phyloP scores from a whole-genome alignment of 2,329 filamentous ascomycete species.

The Penicillium brevicompactum region DNA sequence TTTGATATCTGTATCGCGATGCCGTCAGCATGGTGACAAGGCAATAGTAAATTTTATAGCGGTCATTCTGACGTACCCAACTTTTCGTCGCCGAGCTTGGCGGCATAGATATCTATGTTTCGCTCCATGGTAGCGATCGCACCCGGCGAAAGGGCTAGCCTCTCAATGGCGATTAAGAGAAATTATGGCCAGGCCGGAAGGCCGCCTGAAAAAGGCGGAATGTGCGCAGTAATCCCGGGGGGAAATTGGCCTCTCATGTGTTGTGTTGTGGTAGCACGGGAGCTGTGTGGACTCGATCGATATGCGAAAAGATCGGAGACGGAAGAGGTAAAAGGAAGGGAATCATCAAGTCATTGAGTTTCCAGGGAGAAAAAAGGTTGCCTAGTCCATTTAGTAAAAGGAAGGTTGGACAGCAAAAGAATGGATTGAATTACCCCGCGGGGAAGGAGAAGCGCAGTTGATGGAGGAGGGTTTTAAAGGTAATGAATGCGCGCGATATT shows the following conservation, averaged over 20 bases:
- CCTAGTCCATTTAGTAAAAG: conserved; percentile 15
- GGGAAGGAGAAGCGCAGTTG: conserved; percentile 15
- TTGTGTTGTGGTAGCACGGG: conserved; percentile 24
- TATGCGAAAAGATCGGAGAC: conserved; percentile 30
- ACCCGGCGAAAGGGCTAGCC: conserved; percentile 25
- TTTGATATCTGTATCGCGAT: conserved; percentile 66
- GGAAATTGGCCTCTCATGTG: conserved; percentile 32
- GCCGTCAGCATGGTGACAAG: not conserved
- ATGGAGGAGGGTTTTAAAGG: conserved; percentile 24
- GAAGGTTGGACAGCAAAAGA: conserved; percentile 18
- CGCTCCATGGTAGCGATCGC: conserved; percentile 42
- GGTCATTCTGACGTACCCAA: conserved; percentile 43
- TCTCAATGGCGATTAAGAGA: conserved; percentile 20
- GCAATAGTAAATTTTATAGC: not conserved
- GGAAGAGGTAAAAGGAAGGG: conserved; percentile 15
- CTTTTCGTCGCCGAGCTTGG: conserved; percentile 51
- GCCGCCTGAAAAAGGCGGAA: conserved; percentile 36
- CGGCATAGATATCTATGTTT: conserved; percentile 53
- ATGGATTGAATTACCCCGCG: conserved; percentile 15
- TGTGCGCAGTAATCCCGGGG: conserved; percentile 28
- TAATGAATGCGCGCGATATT: conserved; percentile 33
- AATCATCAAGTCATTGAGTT: conserved; percentile 38
- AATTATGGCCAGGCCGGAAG: conserved; percentile 41
- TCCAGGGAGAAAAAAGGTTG: conserved; percentile 10
- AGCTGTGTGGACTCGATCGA: conserved; percentile 26